phyloP scores from a whole-genome alignment of 352 stramenopile species.

The Phytophthora colocasiae region DNA sequence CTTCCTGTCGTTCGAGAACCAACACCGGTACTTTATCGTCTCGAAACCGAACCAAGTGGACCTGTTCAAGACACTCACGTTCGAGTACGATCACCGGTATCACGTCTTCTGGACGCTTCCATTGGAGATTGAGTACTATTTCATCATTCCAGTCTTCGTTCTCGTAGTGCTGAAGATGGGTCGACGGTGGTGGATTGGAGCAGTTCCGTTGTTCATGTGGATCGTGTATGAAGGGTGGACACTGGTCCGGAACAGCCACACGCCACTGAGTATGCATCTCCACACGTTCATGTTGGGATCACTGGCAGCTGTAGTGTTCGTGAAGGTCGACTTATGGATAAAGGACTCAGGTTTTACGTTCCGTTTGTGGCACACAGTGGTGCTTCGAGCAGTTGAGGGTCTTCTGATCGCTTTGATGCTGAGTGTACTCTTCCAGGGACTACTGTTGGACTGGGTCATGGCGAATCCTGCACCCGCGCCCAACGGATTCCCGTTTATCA shows the following conservation, averaged over 20 bases:
- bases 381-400: slow-evolving; percentile 29
- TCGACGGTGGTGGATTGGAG: slow-evolving; percentile 36
- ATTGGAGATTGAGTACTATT: slow-evolving; percentile 56
- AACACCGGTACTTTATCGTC: slow-evolving; percentile 40
- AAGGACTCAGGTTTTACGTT: slow-evolving; percentile 33
- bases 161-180: slow-evolving; percentile 28
- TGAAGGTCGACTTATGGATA: slow-evolving; percentile 30
- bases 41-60: slow-evolving; percentile 31
- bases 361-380: slow-evolving; percentile 15
- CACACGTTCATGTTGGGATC: slow-evolving; percentile 48
- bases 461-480: slow-evolving; percentile 27
- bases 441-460: slow-evolving; percentile 51
- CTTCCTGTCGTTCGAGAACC: slow-evolving; percentile 34
- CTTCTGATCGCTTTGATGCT: slow-evolving; percentile 34
- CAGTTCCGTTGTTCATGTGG: slow-evolving; percentile 34
- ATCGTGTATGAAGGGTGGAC: slow-evolving; percentile 29
- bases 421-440: slow-evolving; percentile 30
- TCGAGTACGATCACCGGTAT: slow-evolving; percentile 40
- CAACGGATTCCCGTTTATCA: slow-evolving; percentile 36
- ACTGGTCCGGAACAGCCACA: slow-evolving; percentile 35
- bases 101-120: slow-evolving; percentile 64
- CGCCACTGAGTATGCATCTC: slow-evolving; percentile 31
- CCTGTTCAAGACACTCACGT: slow-evolving; percentile 45
- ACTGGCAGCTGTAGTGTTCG: slow-evolving; percentile 39
- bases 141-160: slow-evolving; percentile 46